Percentiles rank a stretch among this genome's conserved stretches.
Evolutionary conservation across 495 filamentous ascomycete genomes (phyloP).

Genomic region (Aspergillus funiculosus): DNA sequence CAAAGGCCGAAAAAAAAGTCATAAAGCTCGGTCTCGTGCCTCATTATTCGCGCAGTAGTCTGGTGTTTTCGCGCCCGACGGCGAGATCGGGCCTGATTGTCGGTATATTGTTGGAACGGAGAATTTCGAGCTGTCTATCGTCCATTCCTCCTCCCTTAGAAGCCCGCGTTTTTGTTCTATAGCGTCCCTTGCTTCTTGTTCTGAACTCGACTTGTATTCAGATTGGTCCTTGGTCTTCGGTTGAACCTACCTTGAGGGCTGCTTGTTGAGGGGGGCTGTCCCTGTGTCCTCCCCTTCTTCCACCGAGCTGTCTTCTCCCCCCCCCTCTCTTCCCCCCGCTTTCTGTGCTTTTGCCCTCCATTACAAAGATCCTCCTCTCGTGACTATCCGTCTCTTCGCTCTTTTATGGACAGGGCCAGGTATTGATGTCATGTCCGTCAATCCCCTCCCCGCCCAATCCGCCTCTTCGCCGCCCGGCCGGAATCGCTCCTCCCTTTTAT

Average conservation of each 20-base stretch:
- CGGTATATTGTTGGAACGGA: conserved; percentile 19
- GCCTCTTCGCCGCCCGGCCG: conserved; percentile 38
- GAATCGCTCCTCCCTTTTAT: conserved; percentile 49
- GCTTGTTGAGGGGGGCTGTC: not conserved
- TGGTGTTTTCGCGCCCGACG: conserved; percentile 19
- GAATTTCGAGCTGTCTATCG: conserved; percentile 15
- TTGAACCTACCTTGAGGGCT: not conserved
- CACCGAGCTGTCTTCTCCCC: not conserved
- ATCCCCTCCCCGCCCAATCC: conserved; percentile 31
- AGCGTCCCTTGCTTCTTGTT: conserved; percentile 12
- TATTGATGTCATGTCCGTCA: conserved; percentile 44
- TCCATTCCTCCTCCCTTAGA: conserved; percentile 18
- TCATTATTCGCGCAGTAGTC: conserved; percentile 1
- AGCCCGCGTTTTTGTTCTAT: conserved; percentile 9
- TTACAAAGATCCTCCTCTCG: not conserved
- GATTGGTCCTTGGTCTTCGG: conserved; percentile 7
- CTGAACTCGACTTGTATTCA: not conserved
- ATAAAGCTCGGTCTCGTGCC: conserved; percentile 1
- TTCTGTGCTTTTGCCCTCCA: conserved; percentile 1
- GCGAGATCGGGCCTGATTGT: conserved; percentile 16
- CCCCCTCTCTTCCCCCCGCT: not conserved
- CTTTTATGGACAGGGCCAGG: conserved; percentile 35
- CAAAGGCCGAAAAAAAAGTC: not conserved
- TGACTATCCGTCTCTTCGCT: conserved; percentile 9
- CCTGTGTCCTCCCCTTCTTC: not conserved